These are phyloP conservation scores for Brassica hybrid DNA, from an alignment of 441 rosid species.

Conservation along the genomic window DNA sequence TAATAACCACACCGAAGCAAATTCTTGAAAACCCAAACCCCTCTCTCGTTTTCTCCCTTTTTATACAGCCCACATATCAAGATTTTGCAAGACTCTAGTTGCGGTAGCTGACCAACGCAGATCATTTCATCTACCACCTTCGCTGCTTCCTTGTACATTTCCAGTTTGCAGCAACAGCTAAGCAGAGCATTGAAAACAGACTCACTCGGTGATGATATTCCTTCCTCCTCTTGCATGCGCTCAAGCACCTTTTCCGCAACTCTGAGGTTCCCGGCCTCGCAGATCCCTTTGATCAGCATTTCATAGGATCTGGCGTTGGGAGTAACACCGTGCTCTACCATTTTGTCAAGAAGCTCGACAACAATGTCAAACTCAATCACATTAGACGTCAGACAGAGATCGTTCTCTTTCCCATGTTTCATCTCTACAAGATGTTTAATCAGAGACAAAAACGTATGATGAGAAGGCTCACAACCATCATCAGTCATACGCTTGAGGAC, in stretches of 20 bases:
- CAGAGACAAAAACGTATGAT: slow-evolving; percentile 60
- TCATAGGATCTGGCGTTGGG: slow-evolving; percentile 61
- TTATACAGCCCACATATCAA: slow-evolving; percentile 68
- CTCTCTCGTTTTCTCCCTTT: slow-evolving; percentile 57
- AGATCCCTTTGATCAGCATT: slow-evolving; percentile 66
- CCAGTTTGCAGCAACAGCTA: slow-evolving; percentile 59
- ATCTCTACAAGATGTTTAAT: slow-evolving; percentile 58
- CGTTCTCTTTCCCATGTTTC: slow-evolving; percentile 46
- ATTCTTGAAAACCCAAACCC: slow-evolving; percentile 50
- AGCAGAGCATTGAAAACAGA: slow-evolving; percentile 61
- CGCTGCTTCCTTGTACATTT: slow-evolving; percentile 55
- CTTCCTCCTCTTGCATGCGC: slow-evolving; percentile 57
- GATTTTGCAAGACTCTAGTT: slow-evolving; percentile 63
- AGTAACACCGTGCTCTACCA: slow-evolving; percentile 60
- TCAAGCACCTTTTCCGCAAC: slow-evolving; percentile 57
- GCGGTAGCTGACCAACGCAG: slow-evolving; percentile 60
- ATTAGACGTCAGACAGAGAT: slow-evolving; percentile 44
- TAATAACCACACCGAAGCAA: slow-evolving; percentile 66
- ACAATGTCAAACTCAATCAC: slow-evolving; percentile 57
- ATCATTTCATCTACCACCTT: slow-evolving; percentile 60
- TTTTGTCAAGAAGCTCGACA: slow-evolving; percentile 59
- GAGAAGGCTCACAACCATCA: slow-evolving; percentile 76
- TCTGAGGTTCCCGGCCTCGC: slow-evolving; percentile 52
- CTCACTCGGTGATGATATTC: slow-evolving; percentile 57
- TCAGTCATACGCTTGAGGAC: slow-evolving; percentile 75